Evolutionary conservation across 2,329 filamentous ascomycete species (phyloP), one percentile per base, ranked within the genome.

Genomic region (Aureobasidium vineae): DNA sequence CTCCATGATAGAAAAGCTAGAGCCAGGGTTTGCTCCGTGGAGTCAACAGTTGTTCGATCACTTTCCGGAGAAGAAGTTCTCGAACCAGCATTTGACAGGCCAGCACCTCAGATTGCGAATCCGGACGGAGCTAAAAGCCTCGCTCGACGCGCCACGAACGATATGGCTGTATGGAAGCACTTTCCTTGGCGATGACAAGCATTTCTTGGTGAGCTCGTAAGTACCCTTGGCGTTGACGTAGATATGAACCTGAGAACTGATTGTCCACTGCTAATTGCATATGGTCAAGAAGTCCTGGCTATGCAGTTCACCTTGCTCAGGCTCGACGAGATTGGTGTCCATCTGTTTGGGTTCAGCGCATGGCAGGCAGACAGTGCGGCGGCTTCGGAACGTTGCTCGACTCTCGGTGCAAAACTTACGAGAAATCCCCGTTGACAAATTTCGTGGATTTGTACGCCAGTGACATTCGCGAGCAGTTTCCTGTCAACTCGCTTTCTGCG

Each of bases 151-250:
- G 38, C 54, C 38, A 59, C 7, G 15, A n/a, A 38, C 54, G 53
- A 21, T 56, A 43, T 59, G 38, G 38, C 54, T 40, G 23, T 26
- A 40, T 21, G 13, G 21, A 28, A 23, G 36, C 36, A 40, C 23
- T n/a, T 31, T 59, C 19, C 54, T 59, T 59, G 54, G 40, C 38
- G 8, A 31, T 7, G 54, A 45, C 40, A 45, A 59, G 54, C 40
- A 59, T 59, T 13, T 28, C 15, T n/a, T 43, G 38, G n/a, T 45
- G 26, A 59, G 54, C 54, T 59, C 45, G 26, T 50, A 47, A 36
- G 21, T 40, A 31, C 23, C 38, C 54, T 59, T 59, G 54, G 54
- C 50, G 26, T 31, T 21, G 16, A 50, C 26, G 47, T 23, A 43
- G 19, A 21, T 45, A 21, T 10, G 15, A 31, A 16, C 23, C 23